phyloP scores from a whole-genome alignment of 2,329 filamentous ascomycete species.

The Byssoonygena ceratinophila region DNA sequence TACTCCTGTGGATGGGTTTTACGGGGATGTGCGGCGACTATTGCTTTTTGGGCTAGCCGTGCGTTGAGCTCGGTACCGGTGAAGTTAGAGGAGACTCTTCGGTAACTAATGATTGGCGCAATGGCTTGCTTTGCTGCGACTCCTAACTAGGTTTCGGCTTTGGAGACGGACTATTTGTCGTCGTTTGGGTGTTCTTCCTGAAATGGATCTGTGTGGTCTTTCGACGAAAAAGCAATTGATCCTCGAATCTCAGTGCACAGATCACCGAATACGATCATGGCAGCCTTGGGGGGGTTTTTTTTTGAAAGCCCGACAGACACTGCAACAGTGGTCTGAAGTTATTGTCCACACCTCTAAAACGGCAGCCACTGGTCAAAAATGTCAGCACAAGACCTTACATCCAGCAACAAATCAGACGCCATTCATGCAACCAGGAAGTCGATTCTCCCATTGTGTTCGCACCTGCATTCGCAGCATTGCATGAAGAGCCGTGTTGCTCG shows the following conservation, averaged over 20 bases:
- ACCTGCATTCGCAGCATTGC: not conserved
- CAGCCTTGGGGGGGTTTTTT: not conserved
- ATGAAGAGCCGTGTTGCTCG: not conserved
- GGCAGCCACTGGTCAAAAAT: too few relatives aligned
- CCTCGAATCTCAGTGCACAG: not conserved
- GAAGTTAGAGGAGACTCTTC: not conserved
- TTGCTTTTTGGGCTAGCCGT: not conserved
- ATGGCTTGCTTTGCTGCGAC: not conserved
- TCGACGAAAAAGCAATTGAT: too few relatives aligned
- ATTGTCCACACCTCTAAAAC: too few relatives aligned
- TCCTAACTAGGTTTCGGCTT: too few relatives aligned
- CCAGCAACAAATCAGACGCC: too few relatives aligned
- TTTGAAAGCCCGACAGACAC: not conserved
- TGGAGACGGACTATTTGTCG: too few relatives aligned
- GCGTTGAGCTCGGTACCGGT: not conserved
- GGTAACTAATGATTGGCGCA: too few relatives aligned
- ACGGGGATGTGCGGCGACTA: not conserved
- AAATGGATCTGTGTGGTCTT: too few relatives aligned
- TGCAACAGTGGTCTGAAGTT: too few relatives aligned
- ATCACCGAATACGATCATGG: not conserved
- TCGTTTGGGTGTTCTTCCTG: too few relatives aligned
- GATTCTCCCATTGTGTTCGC: too few relatives aligned
- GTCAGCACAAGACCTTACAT: too few relatives aligned
- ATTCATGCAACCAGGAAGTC: not conserved
- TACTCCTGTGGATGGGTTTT: not conserved